phyloP scores from a whole-genome alignment of 2,329 filamentous ascomycete species.

The Ilyonectria destructans region DNA sequence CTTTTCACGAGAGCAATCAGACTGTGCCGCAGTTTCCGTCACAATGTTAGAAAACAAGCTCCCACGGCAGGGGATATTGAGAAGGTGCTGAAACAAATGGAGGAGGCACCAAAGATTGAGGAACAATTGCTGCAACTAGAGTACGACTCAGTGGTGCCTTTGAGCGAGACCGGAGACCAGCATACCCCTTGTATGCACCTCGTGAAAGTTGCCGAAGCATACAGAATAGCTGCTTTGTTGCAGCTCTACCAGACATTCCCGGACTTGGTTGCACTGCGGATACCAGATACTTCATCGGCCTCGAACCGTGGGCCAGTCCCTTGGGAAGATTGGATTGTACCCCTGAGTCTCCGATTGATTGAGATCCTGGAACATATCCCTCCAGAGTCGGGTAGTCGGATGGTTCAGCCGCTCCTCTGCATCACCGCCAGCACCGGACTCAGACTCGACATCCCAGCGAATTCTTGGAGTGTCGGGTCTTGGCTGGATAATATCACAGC shows the following conservation, averaged over 20 bases:
- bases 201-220: slow-evolving; percentile 57
- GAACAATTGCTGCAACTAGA: slow-evolving; percentile 55
- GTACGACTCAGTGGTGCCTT: slow-evolving; percentile 32
- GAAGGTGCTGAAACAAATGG: slow-evolving; percentile 42
- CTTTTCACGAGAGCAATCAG: slow-evolving; percentile 55
- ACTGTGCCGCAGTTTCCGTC: slow-evolving; percentile 56
- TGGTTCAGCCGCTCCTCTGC: slow-evolving; percentile 57
- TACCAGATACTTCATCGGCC: slow-evolving; percentile 41
- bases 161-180: slow-evolving; percentile 53
- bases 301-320: slow-evolving; percentile 46
- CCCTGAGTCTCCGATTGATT: slow-evolving; percentile 53
- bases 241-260: slow-evolving; percentile 61
- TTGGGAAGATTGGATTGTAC: slow-evolving; percentile 58
- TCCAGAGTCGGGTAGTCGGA: slow-evolving; percentile 54
- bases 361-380: slow-evolving; percentile 55
- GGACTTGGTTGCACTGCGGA: slow-evolving; percentile 52
- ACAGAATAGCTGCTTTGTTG: slow-evolving; percentile 56
- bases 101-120: slow-evolving; percentile 54
- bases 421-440: slow-evolving; percentile 57
- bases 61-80: slow-evolving; percentile 51
- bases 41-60: slow-evolving; percentile 39
- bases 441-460: slow-evolving; percentile 43
- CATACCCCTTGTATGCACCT: slow-evolving; percentile 53
- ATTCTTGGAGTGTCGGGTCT: slow-evolving; percentile 11
- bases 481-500: slow-evolving; percentile 1